Evolutionary conservation across 2,329 filamentous ascomycete species (phyloP).

Genomic region (Cryphonectria radicalis): DNA sequence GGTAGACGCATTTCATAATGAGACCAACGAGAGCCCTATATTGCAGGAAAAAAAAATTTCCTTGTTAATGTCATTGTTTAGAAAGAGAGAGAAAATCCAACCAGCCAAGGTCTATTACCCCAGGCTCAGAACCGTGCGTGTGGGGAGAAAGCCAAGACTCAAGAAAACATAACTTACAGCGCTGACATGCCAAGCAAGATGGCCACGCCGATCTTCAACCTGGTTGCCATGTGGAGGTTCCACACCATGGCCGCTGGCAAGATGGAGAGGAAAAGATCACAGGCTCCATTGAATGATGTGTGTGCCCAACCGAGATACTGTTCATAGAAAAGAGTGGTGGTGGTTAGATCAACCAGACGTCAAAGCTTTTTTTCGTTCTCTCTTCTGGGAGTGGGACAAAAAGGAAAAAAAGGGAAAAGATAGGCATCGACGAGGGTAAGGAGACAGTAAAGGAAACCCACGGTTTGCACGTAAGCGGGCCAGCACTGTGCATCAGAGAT

Average conservation of each 20-base stretch:
- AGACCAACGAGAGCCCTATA: slow-evolving; percentile 21
- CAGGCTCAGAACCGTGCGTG: background rate
- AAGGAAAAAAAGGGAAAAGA: background rate
- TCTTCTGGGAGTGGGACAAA: background rate
- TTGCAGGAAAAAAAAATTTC: background rate
- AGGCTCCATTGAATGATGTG: slow-evolving; percentile 20
- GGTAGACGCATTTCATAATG: slow-evolving; percentile 24
- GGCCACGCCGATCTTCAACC: slow-evolving; percentile 20
- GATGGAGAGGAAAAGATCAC: slow-evolving; percentile 15
- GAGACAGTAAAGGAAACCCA: background rate
- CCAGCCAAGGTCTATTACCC: background rate
- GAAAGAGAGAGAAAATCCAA: no score
- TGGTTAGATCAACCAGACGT: background rate
- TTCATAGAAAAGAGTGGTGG: background rate
- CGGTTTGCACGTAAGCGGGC: slow-evolving; percentile 19
- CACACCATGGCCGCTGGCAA: slow-evolving; percentile 19
- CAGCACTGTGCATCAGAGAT: slow-evolving; percentile 12
- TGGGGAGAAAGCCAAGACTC: background rate
- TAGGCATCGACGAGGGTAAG: background rate
- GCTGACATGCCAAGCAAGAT: slow-evolving; percentile 21
- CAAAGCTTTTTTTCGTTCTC: background rate
- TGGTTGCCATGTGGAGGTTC: slow-evolving; percentile 19
- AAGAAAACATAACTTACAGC: slow-evolving; percentile 10
- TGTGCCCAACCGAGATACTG: slow-evolving; percentile 24
- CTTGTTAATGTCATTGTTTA: background rate